These are phyloP conservation scores for Alternaria panax DNA, from an alignment of 2,329 filamentous ascomycete species.

Conservation along the genomic window DNA sequence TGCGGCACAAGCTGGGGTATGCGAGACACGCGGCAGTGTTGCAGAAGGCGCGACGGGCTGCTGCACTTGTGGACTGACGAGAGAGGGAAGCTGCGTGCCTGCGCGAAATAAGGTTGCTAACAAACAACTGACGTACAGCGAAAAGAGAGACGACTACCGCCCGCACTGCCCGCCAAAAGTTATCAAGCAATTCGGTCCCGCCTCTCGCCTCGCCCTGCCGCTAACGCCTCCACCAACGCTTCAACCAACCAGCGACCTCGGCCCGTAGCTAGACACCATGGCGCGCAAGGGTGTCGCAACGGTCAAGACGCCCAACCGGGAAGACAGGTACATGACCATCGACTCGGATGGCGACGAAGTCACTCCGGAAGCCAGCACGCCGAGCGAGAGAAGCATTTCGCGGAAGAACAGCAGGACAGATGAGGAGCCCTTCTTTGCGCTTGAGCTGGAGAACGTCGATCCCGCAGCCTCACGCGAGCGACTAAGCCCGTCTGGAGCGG, in stretches of 20 bases:
- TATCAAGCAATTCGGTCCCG: conserved; percentile 34
- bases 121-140: conserved; percentile 18
- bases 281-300: conserved; percentile 34
- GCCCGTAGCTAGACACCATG: conserved; percentile 21
- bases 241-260: conserved; percentile 30
- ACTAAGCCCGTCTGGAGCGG: conserved; percentile 28
- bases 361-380: background rate
- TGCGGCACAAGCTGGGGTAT: conserved; percentile 22
- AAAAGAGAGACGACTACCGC: conserved; percentile 17
- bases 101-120: conserved; percentile 3
- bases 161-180: conserved; percentile 26
- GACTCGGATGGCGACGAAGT: conserved; percentile 17
- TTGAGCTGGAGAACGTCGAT: conserved; percentile 20
- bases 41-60: conserved; percentile 29
- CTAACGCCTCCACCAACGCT: conserved; percentile 20
- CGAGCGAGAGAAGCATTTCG: background rate
- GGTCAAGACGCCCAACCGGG: conserved; percentile 31
- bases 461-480: conserved; percentile 19
- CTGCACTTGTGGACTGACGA: conserved; percentile 12
- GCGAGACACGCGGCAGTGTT: conserved; percentile 17
- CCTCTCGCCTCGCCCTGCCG: conserved; percentile 38
- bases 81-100: conserved; percentile 10
- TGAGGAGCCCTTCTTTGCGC: background rate
- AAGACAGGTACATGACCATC: conserved; percentile 21
- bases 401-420: background rate